phyloP scores from a whole-genome alignment of 2,329 filamentous ascomycete species.

The Colletotrichum viniferum region DNA sequence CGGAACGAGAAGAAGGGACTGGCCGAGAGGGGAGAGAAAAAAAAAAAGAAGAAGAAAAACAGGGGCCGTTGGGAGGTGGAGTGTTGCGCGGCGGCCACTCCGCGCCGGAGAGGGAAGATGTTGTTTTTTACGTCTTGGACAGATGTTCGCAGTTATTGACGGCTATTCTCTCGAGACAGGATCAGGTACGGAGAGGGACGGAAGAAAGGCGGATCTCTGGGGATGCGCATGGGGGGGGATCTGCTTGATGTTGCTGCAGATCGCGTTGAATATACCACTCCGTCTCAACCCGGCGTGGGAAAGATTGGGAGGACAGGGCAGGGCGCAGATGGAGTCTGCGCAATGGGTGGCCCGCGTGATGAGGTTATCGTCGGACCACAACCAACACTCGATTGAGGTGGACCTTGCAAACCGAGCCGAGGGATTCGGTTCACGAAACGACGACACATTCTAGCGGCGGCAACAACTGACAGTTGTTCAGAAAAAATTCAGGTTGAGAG shows the following conservation, averaged over 20 bases:
- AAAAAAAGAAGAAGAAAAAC: background rate
- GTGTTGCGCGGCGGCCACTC: background rate
- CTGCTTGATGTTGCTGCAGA: background rate
- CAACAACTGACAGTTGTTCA: background rate
- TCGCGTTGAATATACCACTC: background rate
- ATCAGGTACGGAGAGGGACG: background rate
- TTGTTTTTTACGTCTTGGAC: background rate
- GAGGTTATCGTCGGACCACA: background rate
- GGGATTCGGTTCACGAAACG: background rate
- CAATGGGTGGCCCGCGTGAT: background rate
- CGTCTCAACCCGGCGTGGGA: background rate
- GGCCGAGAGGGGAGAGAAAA: too few species aligned
- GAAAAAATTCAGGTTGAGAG: background rate
- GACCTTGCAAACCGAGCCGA: background rate
- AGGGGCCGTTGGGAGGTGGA: background rate
- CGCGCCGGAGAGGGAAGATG: background rate
- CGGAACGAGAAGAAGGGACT: background rate
- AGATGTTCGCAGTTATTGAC: background rate
- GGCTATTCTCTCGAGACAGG: background rate
- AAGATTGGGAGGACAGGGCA: background rate
- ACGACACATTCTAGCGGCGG: background rate
- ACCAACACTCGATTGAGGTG: background rate
- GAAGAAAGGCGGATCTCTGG: background rate
- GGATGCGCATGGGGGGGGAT: background rate
- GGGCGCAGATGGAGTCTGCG: background rate